Evolutionary conservation across 192 early-diverging fungal genomes (phyloP), one percentile per base, ranked within the genome.

Genomic region (Dimargaris cristalligena): DNA sequence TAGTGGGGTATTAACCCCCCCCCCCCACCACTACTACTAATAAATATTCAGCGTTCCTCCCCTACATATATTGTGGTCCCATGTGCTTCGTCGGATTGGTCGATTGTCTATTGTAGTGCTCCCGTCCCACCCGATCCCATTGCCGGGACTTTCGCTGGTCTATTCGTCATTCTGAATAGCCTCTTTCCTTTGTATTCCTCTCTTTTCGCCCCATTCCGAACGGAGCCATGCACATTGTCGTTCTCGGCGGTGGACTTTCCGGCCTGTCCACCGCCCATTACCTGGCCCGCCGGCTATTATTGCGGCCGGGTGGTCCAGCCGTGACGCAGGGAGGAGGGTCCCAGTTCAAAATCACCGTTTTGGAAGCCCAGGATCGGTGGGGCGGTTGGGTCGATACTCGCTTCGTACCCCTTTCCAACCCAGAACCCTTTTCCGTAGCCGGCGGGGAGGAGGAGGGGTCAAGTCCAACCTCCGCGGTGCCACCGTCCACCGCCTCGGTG

Each of bases 181-280:
- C n/a, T n/a, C n/a, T n/a, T n/a, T n/a, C n/a, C n/a, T n/a, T n/a
- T n/a, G n/a, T n/a, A n/a, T n/a, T n/a, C n/a, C n/a, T n/a, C n/a
- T n/a, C n/a, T n/a, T n/a, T n/a, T n/a, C n/a, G n/a, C n/a, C n/a
- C n/a, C n/a, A n/a, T n/a, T n/a, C n/a, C n/a, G n/a, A n/a, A n/a
- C n/a, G n/a, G n/a, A n/a, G n/a, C n/a, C 38, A 56, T 56, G 54
- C 65, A 64, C 49, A 72, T 90, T 63, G 77, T 79, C 6, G 81
- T 97, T n/a, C 70, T 97, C 4, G 94, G 94, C 34, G 92, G 89
- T 33, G 94, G 94, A 31, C 86, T 98, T 63, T 83, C 84, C 23
- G 92, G 92, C 16, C 80, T 97, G 20, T 80, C 84, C 41, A 73
- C 88, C 2, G 90, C 89, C 3, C 92, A 81, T 77, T 87, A 85